Percentiles rank a stretch among this genome's conserved stretches.
Conservation (phyloP, 2,329 filamentous ascomycete species). For the Pyricularia sp. region DNA sequence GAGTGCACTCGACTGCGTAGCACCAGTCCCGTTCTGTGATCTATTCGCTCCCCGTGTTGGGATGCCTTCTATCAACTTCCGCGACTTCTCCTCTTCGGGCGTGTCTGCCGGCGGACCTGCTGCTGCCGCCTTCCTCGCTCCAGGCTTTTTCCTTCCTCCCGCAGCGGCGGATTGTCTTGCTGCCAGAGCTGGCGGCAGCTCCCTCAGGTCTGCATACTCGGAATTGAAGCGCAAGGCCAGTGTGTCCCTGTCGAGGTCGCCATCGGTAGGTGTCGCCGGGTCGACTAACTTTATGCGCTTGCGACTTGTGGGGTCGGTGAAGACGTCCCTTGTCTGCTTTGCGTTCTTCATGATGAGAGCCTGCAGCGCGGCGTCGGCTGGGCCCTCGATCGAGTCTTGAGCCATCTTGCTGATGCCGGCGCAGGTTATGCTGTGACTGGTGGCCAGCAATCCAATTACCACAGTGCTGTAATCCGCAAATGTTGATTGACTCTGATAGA, state of each 20-base stretch:
- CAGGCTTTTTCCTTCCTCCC: conserved; percentile 49
- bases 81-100: conserved; percentile 32
- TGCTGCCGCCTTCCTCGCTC: conserved; percentile 27
- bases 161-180: conserved; percentile 60
- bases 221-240: conserved; percentile 46
- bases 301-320: conserved; percentile 16
- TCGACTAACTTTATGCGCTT: conserved; percentile 23
- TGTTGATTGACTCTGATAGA: neutral
- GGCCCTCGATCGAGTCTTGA: conserved; percentile 15
- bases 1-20: conserved; percentile 20
- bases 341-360: conserved; percentile 27
- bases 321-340: conserved; percentile 25
- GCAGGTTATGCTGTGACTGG: neutral
- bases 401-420: conserved; percentile 13
- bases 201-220: conserved; percentile 69
- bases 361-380: conserved; percentile 17
- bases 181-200: conserved; percentile 64
- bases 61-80: conserved; percentile 55
- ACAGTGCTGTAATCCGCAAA: neutral
- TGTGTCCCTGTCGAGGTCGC: conserved; percentile 25
- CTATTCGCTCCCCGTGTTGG: conserved; percentile 20
- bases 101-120: conserved; percentile 19
- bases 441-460: neutral
- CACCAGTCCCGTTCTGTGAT: conserved; percentile 16
- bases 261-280: conserved; percentile 20